Evolutionary conservation across 1,284 basidiomycete genomes (phyloP).

Genomic region (Golubevia sp.): DNA sequence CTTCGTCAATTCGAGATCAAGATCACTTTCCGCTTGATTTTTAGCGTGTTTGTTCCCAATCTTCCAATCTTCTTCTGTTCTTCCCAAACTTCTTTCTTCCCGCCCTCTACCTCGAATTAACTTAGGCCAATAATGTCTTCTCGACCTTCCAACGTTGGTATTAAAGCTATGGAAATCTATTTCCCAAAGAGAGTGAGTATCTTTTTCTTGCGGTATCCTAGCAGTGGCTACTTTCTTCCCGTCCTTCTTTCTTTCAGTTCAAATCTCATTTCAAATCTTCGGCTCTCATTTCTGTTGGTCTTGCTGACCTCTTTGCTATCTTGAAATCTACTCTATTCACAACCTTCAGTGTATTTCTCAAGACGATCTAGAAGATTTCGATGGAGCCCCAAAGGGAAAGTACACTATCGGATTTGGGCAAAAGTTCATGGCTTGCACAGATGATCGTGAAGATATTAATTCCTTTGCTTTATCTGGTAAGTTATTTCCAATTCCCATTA

Average conservation of each 20-base stretch:
- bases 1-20: no score
- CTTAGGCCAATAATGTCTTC: constrained; percentile 34
- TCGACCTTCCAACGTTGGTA: constrained; percentile 87
- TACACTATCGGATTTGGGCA: constrained; percentile 99
- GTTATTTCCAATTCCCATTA: constrained; percentile 60
- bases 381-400: constrained; percentile 93
- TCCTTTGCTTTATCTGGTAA: constrained; percentile 91
- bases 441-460: constrained; percentile 96
- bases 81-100: no score
- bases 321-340: background rate
- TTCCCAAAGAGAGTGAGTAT: constrained; percentile 81
- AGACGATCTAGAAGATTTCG: constrained; percentile 89
- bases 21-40: no score
- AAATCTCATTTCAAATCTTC: background rate
- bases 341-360: constrained; percentile 82
- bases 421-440: constrained; percentile 96
- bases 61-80: no score
- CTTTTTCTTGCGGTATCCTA: constrained; percentile 14
- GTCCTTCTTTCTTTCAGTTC: background rate
- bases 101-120: no score
- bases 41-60: no score
- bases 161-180: constrained; percentile 90
- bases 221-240: constrained; percentile 13
- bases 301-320: background rate
- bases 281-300: background rate